Conservation (phyloP, 257 asterid species). For the Eucommia ulmoides region DNA sequence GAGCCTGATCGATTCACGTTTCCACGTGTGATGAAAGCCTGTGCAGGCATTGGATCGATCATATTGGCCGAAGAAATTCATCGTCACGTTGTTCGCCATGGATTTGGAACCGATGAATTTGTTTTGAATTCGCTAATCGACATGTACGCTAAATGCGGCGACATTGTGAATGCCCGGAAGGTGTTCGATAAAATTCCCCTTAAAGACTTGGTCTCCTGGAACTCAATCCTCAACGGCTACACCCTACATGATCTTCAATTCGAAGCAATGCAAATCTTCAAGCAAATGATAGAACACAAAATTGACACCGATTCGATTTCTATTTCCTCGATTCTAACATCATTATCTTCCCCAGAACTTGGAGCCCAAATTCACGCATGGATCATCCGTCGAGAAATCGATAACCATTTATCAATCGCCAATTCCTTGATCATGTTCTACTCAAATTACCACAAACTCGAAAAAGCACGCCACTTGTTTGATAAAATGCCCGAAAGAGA, state of each 20-base stretch:
- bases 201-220: slow-evolving; percentile 58
- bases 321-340: background rate
- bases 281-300: background rate
- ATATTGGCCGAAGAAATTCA: slow-evolving; percentile 35
- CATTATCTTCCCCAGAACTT: too few relatives aligned
- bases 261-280: slow-evolving; percentile 27
- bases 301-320: background rate
- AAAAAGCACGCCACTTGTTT: slow-evolving; percentile 36
- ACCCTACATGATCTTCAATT: slow-evolving; percentile 47
- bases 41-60: slow-evolving; percentile 30
- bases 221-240: slow-evolving; percentile 57
- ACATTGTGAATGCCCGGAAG: slow-evolving; percentile 26
- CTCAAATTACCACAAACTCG: slow-evolving; percentile 21
- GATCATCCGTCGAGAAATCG: slow-evolving; percentile 44
- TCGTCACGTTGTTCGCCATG: slow-evolving; percentile 27
- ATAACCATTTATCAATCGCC: slow-evolving; percentile 35
- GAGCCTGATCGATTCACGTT: slow-evolving; percentile 39
- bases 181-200: slow-evolving; percentile 55
- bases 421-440: slow-evolving; percentile 60
- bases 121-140: slow-evolving; percentile 58
- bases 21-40: slow-evolving; percentile 62
- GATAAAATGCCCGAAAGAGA: slow-evolving; percentile 48
- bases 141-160: slow-evolving; percentile 46
- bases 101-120: slow-evolving; percentile 32
- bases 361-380: slow-evolving; percentile 67